Base-by-base conservation (phyloP, 2,329 filamentous ascomycete genomes). In the Tolypocladium tropicale region DNA sequence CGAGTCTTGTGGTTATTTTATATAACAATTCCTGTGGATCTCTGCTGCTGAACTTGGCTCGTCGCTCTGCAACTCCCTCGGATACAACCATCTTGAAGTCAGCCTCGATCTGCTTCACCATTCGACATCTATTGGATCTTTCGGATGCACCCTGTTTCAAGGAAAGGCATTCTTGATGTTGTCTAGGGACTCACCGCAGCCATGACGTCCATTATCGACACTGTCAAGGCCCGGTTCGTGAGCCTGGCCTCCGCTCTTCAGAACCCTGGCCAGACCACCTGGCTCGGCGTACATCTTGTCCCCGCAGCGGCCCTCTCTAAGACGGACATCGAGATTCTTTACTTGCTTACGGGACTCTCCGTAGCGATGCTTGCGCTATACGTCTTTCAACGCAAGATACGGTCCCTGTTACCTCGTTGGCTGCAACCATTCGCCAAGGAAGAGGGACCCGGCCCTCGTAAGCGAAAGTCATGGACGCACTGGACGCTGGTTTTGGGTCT, bases 401-500 rank as follows among this genome's bases (percentile, higher is more conserved):
- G 63, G 2, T 64, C 65, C 4, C 58, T 59, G 3, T 64, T 71
- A 1, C 75, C 76, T 0, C 65, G 63, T 48, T 78, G 75, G 74
- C 63, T 71, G 16, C 68, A 66, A 11, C 71, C 72, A 2, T 79
- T 79, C 57, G 76, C 76, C 3, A 64, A 67, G 10, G 76, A 79
- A 60, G 58, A 70, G 23, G 60, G 51, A 0, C 61, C 63, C 1
- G 59, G 56, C 1, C 36, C 55, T 0, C 41, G 60, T 21, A 69
- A 65, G 41, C 58, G 63, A 28, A 70, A 60, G 48, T 54, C 59
- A 12, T 77, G 73, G 74, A 72, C 67, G 1, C 59, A 67, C 43
- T 76, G 73, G 72, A 74, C 72, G 1, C 55, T 71, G 4, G 62
- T 63, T 18, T 67, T 79, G 2, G 56, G 66, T 28, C 25, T 65